Base-by-base conservation (phyloP, 2,329 filamentous ascomycete species). In the Geoglossum cookeanum region DNA sequence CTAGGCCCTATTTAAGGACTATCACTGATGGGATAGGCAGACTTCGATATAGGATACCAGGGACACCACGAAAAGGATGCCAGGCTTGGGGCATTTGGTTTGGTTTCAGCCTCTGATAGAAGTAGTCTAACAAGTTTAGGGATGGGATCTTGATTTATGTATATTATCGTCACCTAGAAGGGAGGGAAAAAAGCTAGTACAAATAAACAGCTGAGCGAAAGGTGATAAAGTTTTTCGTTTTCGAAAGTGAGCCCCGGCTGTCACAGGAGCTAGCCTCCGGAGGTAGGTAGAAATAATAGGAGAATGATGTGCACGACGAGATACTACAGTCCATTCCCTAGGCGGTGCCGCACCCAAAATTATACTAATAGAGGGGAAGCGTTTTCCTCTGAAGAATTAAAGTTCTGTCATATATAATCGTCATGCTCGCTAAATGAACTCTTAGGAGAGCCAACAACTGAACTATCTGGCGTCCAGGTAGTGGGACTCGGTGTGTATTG, bases 401-500 rank as follows among this genome's bases (percentile, higher is more conserved):
- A 39, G 8, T 30, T n/a, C 49, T 39, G 2, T 55, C 54, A 30
- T 9, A 27, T 44, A n/a, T n/a, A n/a, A 9, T 55, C 54, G 9
- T 48, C 54, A n/a, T 22, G 22, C 27, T 37, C 49, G 9, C 6
- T 7, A 53, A 37, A 53, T 13, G 17, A 27, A 13, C n/a, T 39
- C 55, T 49, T 51, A 6, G 44, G 45, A 9, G 39, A 32, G 15
- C 42, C 55, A 17, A 57, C 45, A 30, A 57, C 45, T 2, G 27
- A 33, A 37, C 55, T 57, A 3, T 51, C 55, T 9, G 55, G 55
- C 15, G 55, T 48, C 55, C 55, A 57, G 5, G 54, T 48, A 4
- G 35, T 48, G 11, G 39, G 15, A 22, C 27, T 48, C 30, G 30
- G 49, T 35, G 64, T 67, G 60, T 71, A 74, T 29, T 64, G 62